Conservation (phyloP, 1,284 basidiomycete species). For the Cutaneotrichosporon daszewskae region DNA sequence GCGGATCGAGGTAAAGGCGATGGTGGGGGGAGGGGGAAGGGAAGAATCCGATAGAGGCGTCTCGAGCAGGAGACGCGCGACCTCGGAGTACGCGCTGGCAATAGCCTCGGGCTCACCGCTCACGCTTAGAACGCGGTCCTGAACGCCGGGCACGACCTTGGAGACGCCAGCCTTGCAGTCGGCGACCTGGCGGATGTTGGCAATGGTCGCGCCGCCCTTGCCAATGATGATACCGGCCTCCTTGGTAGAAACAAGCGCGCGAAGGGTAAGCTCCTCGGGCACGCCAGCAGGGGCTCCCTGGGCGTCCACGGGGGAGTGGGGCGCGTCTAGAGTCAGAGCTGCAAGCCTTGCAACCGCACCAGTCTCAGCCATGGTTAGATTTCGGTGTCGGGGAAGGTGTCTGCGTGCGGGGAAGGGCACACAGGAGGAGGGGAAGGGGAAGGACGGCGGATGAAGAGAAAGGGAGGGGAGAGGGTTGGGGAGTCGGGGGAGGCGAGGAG, state of each 20-base stretch:
- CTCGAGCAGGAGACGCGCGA: slow-evolving; percentile 82
- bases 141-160: slow-evolving; percentile 95
- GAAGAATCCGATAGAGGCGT: slow-evolving; percentile 59
- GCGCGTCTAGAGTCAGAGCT: slow-evolving; percentile 18
- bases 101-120: slow-evolving; percentile 85
- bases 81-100: slow-evolving; percentile 91
- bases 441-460: slow-evolving; percentile 6
- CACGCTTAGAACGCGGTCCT: slow-evolving; percentile 93
- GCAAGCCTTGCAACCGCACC: too few relatives aligned
- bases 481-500: neutral
- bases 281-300: slow-evolving; percentile 3
- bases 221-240: slow-evolving; percentile 95
- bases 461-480: neutral
- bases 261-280: slow-evolving; percentile 65
- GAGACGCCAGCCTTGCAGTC: slow-evolving; percentile 97
- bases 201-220: slow-evolving; percentile 93
- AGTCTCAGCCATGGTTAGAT: too few relatives aligned
- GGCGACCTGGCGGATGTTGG: slow-evolving; percentile 87
- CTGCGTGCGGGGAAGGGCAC: neutral
- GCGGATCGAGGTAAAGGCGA: slow-evolving; percentile 80
- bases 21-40: slow-evolving; percentile 61
- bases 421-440: neutral
- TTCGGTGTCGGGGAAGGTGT: too few relatives aligned
- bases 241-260: slow-evolving; percentile 90
- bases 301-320: slow-evolving; percentile 26